Evolutionary conservation across 306 rosid species (phyloP), one percentile per base, ranked within the genome.

Genomic region (Trifolium repens): DNA sequence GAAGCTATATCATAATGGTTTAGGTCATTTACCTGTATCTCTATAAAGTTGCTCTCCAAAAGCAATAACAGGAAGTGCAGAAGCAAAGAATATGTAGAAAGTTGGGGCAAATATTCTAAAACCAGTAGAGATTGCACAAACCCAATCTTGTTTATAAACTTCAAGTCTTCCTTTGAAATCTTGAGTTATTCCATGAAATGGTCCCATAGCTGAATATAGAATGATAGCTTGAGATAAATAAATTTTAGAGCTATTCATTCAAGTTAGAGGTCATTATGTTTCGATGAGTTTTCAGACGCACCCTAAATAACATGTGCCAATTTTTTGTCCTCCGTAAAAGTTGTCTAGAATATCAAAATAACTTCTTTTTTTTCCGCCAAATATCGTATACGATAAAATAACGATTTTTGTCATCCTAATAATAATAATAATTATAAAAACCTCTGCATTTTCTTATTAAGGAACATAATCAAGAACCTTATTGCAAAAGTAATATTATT

Each of bases 61-160:
- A 68, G 96, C 96, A 77, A 89, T 94, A 34, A 94, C 97, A 12
- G 97, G 96, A 32, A 91, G 94, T 40, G 94, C 96, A 72, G 97
- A 94, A 69, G 94, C 97, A 75, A 91, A 87, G 87, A 91, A 94
- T 61, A 91, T 90, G 80, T 94, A 94, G 82, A 89, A 86, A 22
- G 97, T 90, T 35, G 98, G 98, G 65, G 96, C 98, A 76, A 91
- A 81, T 78, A 89, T 84, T 80, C 96, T 90, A 8, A 81, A 61
- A 2, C 93, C 97, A 42, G 90, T 79, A 70, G 86, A 69, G 13
- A 82, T 7, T 58, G 87, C 90, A 43, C 82, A 65, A 62, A 11
- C 12, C 98, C 98, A 93, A 70, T 93, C 98, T 50, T 93, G 86
- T 78, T 86, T 89, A 14, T 91, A 93, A 83, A 86, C 89, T 11